Conservation (phyloP, 306 rosid genomes). For the Dalbergia cultrata region DNA sequence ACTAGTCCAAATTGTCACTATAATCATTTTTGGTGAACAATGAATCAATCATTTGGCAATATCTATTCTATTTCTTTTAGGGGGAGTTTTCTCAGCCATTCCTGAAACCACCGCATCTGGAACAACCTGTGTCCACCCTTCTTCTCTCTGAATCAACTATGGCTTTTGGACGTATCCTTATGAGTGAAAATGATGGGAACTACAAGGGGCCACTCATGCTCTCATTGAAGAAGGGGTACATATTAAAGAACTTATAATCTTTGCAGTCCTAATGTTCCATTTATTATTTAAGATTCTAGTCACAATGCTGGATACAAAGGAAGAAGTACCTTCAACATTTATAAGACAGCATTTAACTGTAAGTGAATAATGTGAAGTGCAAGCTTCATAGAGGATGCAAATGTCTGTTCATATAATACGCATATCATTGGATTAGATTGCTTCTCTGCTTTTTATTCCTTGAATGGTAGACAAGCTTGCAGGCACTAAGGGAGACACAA, state of each 20-base stretch:
- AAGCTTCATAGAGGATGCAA: slow-evolving; percentile 44
- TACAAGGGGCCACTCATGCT: slow-evolving; percentile 96
- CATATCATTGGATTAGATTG: slow-evolving; percentile 42
- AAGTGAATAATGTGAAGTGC: slow-evolving; percentile 52
- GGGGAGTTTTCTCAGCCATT: slow-evolving; percentile 98
- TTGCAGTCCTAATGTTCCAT: slow-evolving; percentile 46
- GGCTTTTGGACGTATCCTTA: slow-evolving; percentile 93
- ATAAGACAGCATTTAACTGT: slow-evolving; percentile 53
- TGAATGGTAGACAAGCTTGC: slow-evolving; percentile 34
- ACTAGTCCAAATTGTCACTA: slow-evolving; percentile 37
- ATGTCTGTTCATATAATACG: slow-evolving; percentile 30
- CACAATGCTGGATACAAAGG: slow-evolving; percentile 57
- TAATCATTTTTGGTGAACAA: slow-evolving; percentile 43
- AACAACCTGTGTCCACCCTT: slow-evolving; percentile 92
- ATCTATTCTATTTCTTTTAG: slow-evolving; percentile 51
- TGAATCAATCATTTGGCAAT: slow-evolving; percentile 15
- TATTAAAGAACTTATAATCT: slow-evolving; percentile 48
- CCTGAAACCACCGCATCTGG: slow-evolving; percentile 98
- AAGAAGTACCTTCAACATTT: slow-evolving; percentile 56
- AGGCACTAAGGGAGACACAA: slow-evolving; percentile 30
- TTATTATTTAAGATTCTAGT: slow-evolving; percentile 50
- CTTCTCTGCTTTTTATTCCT: slow-evolving; percentile 34
- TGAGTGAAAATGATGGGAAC: slow-evolving; percentile 89
- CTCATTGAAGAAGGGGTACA: slow-evolving; percentile 88
- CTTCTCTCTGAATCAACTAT: slow-evolving; percentile 89